Conservation (phyloP, 805 yeast species). For the Kuraishia hungarica region DNA sequence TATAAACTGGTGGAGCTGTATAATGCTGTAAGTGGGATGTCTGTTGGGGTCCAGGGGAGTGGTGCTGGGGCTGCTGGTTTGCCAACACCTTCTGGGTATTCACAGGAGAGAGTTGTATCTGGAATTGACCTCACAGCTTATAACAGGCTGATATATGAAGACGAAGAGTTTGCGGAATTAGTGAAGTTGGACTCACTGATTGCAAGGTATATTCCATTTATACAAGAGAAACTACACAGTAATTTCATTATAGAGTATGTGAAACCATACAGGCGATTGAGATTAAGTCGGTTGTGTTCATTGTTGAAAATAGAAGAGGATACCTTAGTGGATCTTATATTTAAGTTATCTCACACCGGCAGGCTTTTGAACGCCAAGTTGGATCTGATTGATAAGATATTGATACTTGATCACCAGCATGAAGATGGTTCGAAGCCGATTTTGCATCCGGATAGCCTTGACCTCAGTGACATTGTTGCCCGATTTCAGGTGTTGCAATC, state of each 20-base stretch:
- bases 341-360: slow-evolving; percentile 18
- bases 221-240: slow-evolving; percentile 15
- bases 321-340: slow-evolving; percentile 13
- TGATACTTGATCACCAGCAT: neutral
- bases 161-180: neutral
- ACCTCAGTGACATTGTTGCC: neutral
- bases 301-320: slow-evolving; percentile 12
- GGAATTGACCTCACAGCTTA: slow-evolving; percentile 1
- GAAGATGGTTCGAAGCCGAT: neutral
- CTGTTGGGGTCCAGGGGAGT: neutral
- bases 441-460: neutral
- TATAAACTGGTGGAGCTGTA: slow-evolving; percentile 16
- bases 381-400: slow-evolving; percentile 13
- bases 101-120: neutral
- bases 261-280: slow-evolving; percentile 13
- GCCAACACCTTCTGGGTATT: neutral
- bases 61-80: neutral
- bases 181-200: slow-evolving; percentile 8
- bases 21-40: slow-evolving; percentile 9
- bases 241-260: slow-evolving; percentile 15
- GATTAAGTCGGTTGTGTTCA: slow-evolving; percentile 10
- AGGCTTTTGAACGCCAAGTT: slow-evolving; percentile 13
- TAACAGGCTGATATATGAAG: slow-evolving; percentile 3
- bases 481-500: neutral
- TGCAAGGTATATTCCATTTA: slow-evolving; percentile 13